These are phyloP conservation scores for Elongisporangium senticosum DNA, from an alignment of 352 stramenopile species.

Conservation along the genomic window DNA sequence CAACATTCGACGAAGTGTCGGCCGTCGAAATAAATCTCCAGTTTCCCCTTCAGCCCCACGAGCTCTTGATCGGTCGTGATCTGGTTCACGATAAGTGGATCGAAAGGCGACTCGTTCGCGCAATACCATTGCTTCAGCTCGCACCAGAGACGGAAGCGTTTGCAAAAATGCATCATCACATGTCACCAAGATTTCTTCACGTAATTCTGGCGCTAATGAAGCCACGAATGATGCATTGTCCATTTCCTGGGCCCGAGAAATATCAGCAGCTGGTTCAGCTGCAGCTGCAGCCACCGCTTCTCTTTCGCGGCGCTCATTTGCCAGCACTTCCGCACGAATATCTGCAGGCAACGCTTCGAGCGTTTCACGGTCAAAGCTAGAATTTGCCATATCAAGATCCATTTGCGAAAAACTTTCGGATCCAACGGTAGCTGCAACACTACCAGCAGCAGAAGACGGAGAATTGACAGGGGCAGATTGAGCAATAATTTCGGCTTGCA, in stretches of 20 bases:
- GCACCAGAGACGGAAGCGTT: constrained; percentile 91
- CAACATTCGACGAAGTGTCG: constrained; percentile 75
- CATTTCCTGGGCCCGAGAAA: constrained; percentile 96
- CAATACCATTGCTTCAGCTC: constrained; percentile 94
- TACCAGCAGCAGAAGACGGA: constrained; percentile 16
- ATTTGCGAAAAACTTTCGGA: constrained; percentile 75
- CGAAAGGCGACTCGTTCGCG: constrained; percentile 89
- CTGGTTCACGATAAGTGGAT: constrained; percentile 49
- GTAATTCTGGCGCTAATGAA: constrained; percentile 92
- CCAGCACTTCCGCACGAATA: constrained; percentile 95
- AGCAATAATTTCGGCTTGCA: constrained; percentile 95
- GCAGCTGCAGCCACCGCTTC: constrained; percentile 63
- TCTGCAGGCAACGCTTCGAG: constrained; percentile 95
- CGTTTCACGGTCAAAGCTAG: constrained; percentile 93
- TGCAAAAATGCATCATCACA: constrained; percentile 94
- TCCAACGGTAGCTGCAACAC: constrained; percentile 3
- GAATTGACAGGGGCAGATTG: constrained; percentile 45
- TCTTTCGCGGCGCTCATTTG: constrained; percentile 93
- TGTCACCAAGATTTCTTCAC: constrained; percentile 96
- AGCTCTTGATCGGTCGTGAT: constrained; percentile 15
- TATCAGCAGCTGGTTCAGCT: constrained; percentile 75
- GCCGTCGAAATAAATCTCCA: constrained; percentile 60
- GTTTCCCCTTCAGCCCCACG: constrained; percentile 45
- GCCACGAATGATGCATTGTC: constrained; percentile 98
- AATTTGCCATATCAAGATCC: constrained; percentile 80